These are phyloP conservation scores for Colletotrichum kahawae DNA, from an alignment of 2,329 filamentous ascomycete species.

Conservation along the genomic window DNA sequence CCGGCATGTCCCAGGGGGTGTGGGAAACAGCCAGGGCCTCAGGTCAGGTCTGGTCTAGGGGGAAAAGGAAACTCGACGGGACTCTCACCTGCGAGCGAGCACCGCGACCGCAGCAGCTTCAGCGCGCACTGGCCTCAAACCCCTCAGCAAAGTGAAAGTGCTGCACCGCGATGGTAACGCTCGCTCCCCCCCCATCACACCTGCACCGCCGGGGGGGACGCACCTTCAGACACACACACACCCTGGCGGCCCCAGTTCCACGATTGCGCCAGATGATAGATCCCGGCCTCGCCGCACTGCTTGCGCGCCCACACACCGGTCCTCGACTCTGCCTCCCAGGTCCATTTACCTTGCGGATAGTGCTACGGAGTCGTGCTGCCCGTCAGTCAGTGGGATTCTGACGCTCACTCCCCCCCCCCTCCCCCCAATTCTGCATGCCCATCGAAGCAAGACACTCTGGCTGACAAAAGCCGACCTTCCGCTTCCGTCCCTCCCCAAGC, in stretches of 20 bases:
- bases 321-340: neutral
- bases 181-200: neutral
- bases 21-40: neutral
- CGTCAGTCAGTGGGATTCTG: neutral
- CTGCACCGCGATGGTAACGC: neutral
- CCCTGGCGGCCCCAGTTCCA: slow-evolving; percentile 5
- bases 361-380: neutral
- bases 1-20: neutral
- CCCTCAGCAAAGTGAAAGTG: neutral
- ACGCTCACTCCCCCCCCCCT: neutral
- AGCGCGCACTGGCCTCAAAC: neutral
- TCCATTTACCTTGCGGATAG: neutral
- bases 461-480: slow-evolving; percentile 22
- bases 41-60: neutral
- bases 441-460: slow-evolving; percentile 1
- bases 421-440: neutral
- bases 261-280: slow-evolving; percentile 19
- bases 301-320: neutral
- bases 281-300: slow-evolving; percentile 1
- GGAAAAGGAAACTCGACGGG: neutral
- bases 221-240: neutral
- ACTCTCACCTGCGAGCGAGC: neutral
- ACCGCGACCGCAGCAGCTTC: neutral
- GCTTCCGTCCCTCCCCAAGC: slow-evolving; percentile 4
- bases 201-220: neutral